Evolutionary conservation across 495 filamentous ascomycete genomes (phyloP).

Genomic region (Monascus purpureus): DNA sequence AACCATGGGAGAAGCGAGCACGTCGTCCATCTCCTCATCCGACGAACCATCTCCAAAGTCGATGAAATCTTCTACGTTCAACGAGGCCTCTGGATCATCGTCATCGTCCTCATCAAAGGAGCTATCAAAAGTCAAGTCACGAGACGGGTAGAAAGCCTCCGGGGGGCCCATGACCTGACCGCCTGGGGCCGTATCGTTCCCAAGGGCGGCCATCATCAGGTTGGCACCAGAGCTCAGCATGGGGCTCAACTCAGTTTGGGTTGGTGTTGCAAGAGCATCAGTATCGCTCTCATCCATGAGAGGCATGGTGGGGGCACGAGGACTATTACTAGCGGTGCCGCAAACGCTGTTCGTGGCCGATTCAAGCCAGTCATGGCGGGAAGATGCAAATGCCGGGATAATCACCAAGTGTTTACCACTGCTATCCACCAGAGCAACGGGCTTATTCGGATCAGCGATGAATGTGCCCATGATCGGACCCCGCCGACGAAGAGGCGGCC

Average conservation of each 20-base stretch:
- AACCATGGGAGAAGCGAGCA: slow-evolving; percentile 23
- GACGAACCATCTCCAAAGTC: slow-evolving; percentile 49
- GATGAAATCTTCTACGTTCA: slow-evolving; percentile 60
- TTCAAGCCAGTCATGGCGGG: slow-evolving; percentile 35
- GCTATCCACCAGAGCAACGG: slow-evolving; percentile 58
- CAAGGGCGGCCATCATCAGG: slow-evolving; percentile 62
- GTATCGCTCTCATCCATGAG: slow-evolving; percentile 39
- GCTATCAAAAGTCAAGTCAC: slow-evolving; percentile 42
- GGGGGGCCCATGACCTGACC: slow-evolving; percentile 57
- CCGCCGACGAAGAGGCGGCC: slow-evolving; percentile 35
- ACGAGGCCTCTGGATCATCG: slow-evolving; percentile 49
- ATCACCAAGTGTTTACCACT: slow-evolving; percentile 61
- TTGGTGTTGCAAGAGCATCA: slow-evolving; percentile 34
- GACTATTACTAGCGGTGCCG: slow-evolving; percentile 40
- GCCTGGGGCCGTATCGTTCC: slow-evolving; percentile 40
- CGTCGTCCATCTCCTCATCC: slow-evolving; percentile 34
- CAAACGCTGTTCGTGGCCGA: slow-evolving; percentile 33
- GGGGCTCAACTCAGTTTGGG: slow-evolving; percentile 35
- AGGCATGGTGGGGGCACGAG: slow-evolving; percentile 30
- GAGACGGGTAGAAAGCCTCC: slow-evolving; percentile 62
- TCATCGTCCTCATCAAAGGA: slow-evolving; percentile 42
- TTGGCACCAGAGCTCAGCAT: slow-evolving; percentile 56
- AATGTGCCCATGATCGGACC: slow-evolving; percentile 44
- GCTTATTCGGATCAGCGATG: slow-evolving; percentile 45
- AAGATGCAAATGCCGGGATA: slow-evolving; percentile 36